A percentile compares a stretch with the other conserved stretches of the same genome.
Conservation (phyloP, 2,329 filamentous ascomycete species). For the Colletotrichum gloeosporioides region DNA sequence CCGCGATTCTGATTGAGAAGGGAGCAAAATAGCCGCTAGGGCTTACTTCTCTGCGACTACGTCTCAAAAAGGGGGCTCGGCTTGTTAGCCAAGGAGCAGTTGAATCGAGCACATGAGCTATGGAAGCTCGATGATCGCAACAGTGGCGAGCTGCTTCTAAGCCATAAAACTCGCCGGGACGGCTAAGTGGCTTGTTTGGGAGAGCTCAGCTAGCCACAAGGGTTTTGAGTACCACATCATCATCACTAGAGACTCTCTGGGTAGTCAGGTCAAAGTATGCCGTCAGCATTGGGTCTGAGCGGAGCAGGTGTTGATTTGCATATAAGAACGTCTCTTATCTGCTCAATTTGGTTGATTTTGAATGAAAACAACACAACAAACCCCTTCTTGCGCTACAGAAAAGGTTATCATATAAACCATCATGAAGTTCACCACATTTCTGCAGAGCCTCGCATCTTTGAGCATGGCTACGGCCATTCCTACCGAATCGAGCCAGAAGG, state of each 20-base stretch:
- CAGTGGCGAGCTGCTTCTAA: background rate
- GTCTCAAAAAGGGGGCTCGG: background rate
- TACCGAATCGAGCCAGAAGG: background rate
- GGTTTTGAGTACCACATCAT: accelerated
- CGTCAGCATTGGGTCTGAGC: background rate
- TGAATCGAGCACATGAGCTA: background rate
- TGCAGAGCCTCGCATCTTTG: background rate
- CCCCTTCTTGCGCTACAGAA: background rate
- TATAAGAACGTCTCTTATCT: background rate
- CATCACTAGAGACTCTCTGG: background rate
- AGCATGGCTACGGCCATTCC: background rate
- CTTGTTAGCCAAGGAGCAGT: accelerated
- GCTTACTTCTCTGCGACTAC: background rate
- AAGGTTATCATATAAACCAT: background rate
- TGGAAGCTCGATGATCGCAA: background rate
- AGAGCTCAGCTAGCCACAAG: background rate
- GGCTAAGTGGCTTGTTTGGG: background rate
- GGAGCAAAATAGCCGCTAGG: background rate
- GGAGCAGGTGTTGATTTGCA: background rate
- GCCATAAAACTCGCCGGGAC: background rate
- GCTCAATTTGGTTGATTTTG: background rate
- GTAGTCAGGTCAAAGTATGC: background rate
- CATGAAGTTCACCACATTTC: background rate
- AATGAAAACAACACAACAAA: background rate
- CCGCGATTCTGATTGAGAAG: background rate